A percentile compares a stretch with the other conserved stretches of the same genome.
Conservation (phyloP, 352 stramenopile species). For the Saprolegnia parasitica region DNA sequence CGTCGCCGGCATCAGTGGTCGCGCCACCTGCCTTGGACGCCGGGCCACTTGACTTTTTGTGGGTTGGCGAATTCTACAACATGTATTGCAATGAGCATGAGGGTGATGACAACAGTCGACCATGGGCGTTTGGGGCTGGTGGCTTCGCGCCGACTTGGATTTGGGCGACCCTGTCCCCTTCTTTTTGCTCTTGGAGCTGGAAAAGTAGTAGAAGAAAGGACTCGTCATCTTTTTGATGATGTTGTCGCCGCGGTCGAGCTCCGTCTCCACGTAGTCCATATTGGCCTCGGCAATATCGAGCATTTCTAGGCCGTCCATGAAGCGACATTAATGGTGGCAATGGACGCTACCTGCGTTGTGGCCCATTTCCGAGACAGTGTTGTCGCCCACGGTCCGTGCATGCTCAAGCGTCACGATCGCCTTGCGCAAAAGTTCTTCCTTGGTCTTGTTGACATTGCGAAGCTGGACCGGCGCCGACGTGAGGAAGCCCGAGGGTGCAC, state of each 20-base stretch:
- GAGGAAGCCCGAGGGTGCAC: slow-evolving; percentile 18
- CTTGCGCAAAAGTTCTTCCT: slow-evolving; percentile 61
- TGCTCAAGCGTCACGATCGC: slow-evolving; percentile 68
- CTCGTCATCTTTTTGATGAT: slow-evolving; percentile 62
- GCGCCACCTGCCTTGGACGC: background rate
- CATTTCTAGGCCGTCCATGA: slow-evolving; percentile 40
- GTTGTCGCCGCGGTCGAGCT: slow-evolving; percentile 74
- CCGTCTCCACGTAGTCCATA: slow-evolving; percentile 47
- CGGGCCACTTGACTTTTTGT: background rate
- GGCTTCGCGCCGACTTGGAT: background rate
- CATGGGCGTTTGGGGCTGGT: background rate
- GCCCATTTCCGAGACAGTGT: slow-evolving; percentile 69
- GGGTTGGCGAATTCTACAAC: background rate
- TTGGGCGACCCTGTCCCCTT: slow-evolving; percentile 14
- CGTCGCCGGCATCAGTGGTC: slow-evolving; percentile 5
- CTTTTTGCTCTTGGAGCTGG: slow-evolving; percentile 34
- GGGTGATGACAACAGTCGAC: background rate
- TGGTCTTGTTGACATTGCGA: slow-evolving; percentile 52
- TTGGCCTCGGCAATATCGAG: slow-evolving; percentile 64
- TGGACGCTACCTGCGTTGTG: slow-evolving; percentile 44
- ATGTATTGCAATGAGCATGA: background rate
- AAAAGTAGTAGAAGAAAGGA: slow-evolving; percentile 66
- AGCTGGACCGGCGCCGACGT: slow-evolving; percentile 61
- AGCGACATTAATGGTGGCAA: background rate
- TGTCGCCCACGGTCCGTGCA: slow-evolving; percentile 59